Base-by-base conservation (phyloP, 345 rosid genomes). In the Psidium friedrichsthalianum region DNA sequence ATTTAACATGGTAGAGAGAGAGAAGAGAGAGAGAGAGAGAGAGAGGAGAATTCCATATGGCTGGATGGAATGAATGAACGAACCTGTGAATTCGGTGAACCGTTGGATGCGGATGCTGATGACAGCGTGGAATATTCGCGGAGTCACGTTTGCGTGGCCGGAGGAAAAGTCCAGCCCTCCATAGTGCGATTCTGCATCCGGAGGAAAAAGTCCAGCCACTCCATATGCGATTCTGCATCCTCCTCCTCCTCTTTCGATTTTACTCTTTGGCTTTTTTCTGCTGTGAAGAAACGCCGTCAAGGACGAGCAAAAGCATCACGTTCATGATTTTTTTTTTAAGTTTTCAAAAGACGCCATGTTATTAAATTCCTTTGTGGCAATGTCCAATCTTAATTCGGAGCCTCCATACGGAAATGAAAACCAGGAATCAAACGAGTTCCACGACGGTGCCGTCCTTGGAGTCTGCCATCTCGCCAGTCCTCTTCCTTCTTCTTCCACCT, bases 91-190 rank as follows among this genome's bases (percentile, higher is more conserved):
- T 69, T 40, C 4, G 78, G 12, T 59, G 15, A 0, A 8, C 51
- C 2, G 56, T 82, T 88, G 83, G 56, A 6, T 1, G 85, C 54
- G 15, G 29, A 29, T 58, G 6, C 49, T 5, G 86, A 57, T 78
- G 89, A 87, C 91, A 86, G 87, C 91, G 84, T 90, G 52, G 83
- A 87, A 88, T 86, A 89, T 83, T 85, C 69, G 56, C 36, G 69
- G 69, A 22, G 85, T 89, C 93, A 91, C 90, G 88, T 90, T 92
- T 92, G 90, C 82, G 47, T 36, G 80, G 25, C 80, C 76, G 18
- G 18, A 36, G 78, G 47, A 40, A 69, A 49, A 49, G 25, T 18
- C 80, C 74, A 2, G 20, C 36, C 20, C 10, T 6, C 21, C 47
- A 51, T 44, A 18, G n/a, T 9, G 18, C 80, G 80, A 20, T 36